These are phyloP conservation scores for Rubus parviflorus DNA, from an alignment of 306 rosid species.

Conservation along the genomic window DNA sequence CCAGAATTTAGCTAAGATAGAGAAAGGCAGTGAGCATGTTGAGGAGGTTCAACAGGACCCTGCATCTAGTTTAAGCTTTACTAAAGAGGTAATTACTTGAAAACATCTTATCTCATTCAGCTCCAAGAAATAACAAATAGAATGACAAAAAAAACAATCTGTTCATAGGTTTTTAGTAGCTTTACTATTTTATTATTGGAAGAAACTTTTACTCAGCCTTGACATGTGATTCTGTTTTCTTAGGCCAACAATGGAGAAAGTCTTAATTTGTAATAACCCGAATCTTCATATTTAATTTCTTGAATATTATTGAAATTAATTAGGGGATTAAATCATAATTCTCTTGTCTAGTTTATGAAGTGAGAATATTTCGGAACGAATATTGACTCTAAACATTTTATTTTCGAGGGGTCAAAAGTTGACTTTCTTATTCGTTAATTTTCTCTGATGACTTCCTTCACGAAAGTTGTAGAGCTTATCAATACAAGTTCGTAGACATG, in stretches of 20 bases:
- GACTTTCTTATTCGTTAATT: too few species aligned
- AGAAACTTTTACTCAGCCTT: neutral
- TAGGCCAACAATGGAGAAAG: constrained; percentile 23
- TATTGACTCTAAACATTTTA: too few species aligned
- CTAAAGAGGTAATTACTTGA: constrained; percentile 16
- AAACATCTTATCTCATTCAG: neutral
- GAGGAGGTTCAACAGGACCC: constrained; percentile 19
- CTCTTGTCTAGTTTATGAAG: too few species aligned
- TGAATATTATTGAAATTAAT: too few species aligned
- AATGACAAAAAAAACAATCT: neutral
- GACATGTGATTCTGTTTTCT: neutral
- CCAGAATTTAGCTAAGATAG: constrained; percentile 11
- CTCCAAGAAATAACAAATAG: neutral
- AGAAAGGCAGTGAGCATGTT: neutral
- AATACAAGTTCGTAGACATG: too few species aligned
- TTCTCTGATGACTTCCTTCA: too few species aligned
- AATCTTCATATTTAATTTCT: too few species aligned
- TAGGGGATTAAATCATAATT: too few species aligned
- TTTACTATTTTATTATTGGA: neutral
- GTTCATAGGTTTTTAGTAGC: neutral
- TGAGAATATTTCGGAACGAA: too few species aligned
- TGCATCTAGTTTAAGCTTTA: constrained; percentile 16
- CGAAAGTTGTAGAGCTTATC: too few species aligned
- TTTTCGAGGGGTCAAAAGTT: too few species aligned
- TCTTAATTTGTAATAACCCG: too few species aligned